A percentile compares a stretch with the other conserved stretches of the same genome.
phyloP scores from a whole-genome alignment of 169 alveolate species.

The Cryptosporidium muris region DNA sequence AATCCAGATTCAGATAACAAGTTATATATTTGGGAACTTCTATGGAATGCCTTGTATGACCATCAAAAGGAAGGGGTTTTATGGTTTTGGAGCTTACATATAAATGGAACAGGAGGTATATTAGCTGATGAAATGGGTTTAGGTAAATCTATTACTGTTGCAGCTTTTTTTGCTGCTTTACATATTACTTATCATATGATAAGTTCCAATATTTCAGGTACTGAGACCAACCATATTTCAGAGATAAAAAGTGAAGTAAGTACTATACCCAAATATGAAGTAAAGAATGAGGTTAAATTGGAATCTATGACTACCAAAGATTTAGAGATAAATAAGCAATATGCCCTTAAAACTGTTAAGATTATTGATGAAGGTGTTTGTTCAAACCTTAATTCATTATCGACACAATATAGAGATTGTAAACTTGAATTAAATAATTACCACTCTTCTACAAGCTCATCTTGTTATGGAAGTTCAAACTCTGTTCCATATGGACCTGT shows the following conservation, averaged over 20 bases:
- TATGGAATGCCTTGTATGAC: slow-evolving; percentile 53
- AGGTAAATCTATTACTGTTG: slow-evolving; percentile 77
- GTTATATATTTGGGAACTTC: slow-evolving; percentile 45
- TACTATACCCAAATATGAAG: background rate
- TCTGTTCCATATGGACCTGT: slow-evolving; percentile 8
- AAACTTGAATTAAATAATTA: background rate
- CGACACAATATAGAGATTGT: background rate
- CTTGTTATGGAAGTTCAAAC: background rate
- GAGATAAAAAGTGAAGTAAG: background rate
- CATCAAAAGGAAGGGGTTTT: slow-evolving; percentile 73
- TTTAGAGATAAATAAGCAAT: slow-evolving; percentile 66
- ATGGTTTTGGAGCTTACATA: slow-evolving; percentile 73
- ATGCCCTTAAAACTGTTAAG: slow-evolving; percentile 69
- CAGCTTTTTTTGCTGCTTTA: slow-evolving; percentile 63
- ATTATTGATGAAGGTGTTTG: background rate
- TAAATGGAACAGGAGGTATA: slow-evolving; percentile 77
- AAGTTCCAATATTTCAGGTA: background rate
- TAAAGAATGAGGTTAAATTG: slow-evolving; percentile 57
- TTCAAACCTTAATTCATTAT: background rate
- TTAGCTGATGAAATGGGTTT: slow-evolving; percentile 83
- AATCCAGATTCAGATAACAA: background rate
- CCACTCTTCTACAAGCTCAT: too few relatives aligned
- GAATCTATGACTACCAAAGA: slow-evolving; percentile 34
- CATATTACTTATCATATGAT: slow-evolving; percentile 14
- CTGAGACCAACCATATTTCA: background rate